Base-by-base conservation (phyloP, 1,284 basidiomycete genomes). In the Pseudozyma thailandica region DNA sequence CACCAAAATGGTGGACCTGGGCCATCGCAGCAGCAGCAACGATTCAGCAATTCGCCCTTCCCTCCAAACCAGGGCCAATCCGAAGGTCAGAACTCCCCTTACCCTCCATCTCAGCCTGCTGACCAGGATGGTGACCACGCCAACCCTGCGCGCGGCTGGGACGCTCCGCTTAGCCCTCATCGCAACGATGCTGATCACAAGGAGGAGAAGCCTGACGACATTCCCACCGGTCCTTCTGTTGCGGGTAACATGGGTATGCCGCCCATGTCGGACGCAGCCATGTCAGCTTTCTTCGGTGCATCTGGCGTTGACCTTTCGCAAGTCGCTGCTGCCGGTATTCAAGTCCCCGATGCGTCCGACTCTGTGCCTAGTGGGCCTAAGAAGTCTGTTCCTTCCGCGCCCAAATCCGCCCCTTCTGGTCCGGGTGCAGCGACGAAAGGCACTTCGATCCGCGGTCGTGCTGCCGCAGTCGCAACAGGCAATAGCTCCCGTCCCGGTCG, bases 201-300 rank as follows among this genome's bases (percentile, higher is more conserved):
- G 25, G 42, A 52, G 9, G 54, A 57, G 20, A 10, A n/a, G 13
- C 10, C 18, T 25, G 43, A 60, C 39, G 62, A 59, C 21, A 26
- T 26, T 16, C 60, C 45, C 6, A 25, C 50, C 10, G 31, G n/a
- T 3, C 46, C 50, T 28, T 25, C 37, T 26, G 20, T 41, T 8
- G 31, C 18, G 41, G 47, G 31, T 26, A 43, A 50, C 49, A 41
- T 42, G 28, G 45, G 49, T 6, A 57, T 65, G 21, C 55, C 60
- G 35, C 52, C 54, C 2, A 57, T 72, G 61, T 57, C 61, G 2
- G 50, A 56, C 23, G 50, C 57, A 12, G 69, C 66, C 53, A 72
- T 72, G 69, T 62, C 59, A 6, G 56, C 60, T 15, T 72, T 72
- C 49, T 51, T 72, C 15, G 60, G 64, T 23, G 64, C 64, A 18